phyloP scores from a whole-genome alignment of 2,329 filamentous ascomycete species.

The Didymosphaeria variabile region DNA sequence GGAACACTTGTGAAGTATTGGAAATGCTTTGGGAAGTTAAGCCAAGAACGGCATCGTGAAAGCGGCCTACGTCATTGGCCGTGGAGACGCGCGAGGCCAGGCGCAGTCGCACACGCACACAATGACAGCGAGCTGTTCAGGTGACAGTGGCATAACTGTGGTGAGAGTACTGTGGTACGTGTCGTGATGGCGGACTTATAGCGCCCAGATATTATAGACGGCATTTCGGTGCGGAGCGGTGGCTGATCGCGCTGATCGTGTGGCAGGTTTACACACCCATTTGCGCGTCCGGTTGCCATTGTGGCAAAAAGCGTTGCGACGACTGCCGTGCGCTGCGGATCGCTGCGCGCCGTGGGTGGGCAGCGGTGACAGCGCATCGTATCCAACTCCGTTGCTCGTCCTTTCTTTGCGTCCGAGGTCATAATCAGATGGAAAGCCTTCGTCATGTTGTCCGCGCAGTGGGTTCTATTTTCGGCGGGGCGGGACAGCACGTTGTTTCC shows the following conservation, averaged over 20 bases:
- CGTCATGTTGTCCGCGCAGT: neutral
- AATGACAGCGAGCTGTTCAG: neutral
- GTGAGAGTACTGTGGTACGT: neutral
- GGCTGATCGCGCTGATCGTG: conserved; percentile 29
- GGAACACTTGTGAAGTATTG: conserved; percentile 10
- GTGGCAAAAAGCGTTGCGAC: conserved; percentile 27
- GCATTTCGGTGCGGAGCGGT: conserved; percentile 13
- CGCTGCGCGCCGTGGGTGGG: neutral
- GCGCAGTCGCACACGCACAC: conserved; percentile 7
- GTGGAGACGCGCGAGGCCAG: neutral
- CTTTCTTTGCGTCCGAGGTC: neutral
- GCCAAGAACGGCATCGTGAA: conserved; percentile 10
- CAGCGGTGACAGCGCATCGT: conserved; percentile 6
- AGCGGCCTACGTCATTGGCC: conserved; percentile 37
- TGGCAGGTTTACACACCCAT: neutral
- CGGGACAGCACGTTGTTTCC: conserved; percentile 10
- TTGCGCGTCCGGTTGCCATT: conserved; percentile 8
- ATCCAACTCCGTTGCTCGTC: conserved; percentile 9
- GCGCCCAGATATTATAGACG: conserved; percentile 13
- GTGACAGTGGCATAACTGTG: neutral
- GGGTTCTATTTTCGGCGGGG: conserved; percentile 15
- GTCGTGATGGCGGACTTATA: conserved; percentile 1
- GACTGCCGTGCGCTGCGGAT: conserved; percentile 8
- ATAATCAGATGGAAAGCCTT: neutral
- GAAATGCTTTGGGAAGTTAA: conserved; percentile 14